Base-by-base conservation (phyloP, 331 rosid genomes). In the Prunus yedoensis region DNA sequence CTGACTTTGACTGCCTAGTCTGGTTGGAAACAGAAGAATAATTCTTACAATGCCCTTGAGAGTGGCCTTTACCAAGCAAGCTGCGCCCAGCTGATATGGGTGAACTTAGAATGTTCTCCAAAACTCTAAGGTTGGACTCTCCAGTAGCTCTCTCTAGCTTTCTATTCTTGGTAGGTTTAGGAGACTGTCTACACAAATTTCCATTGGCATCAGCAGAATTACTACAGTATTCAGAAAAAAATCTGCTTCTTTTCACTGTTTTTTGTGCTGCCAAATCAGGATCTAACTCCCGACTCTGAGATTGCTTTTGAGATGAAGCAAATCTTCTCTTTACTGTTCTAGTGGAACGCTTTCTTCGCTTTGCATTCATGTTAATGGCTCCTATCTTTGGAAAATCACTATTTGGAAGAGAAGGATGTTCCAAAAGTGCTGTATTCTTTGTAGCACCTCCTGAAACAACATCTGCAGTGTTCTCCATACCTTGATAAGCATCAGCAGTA, bases 281-380 rank as follows among this genome's bases (percentile, higher is more conserved):
- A 74, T 74, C 66, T 16, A 81, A 58, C 77, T 78, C 79, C 83
- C 61, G 81, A 74, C 50, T 66, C 15, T 77, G 74, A 77, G 56
- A 51, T 25, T 54, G 71, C 71, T 53, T 75, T 73, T 70, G 15
- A 65, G 70, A 77, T 59, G 79, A 70, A 77, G 69, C 77, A 81
- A 80, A 70, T 58, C 62, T 71, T 73, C 82, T 74, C 57, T 81
- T 69, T 70, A 78, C 73, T 64, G 73, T 81, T 75, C 85, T 79
- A 53, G 82, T 76, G 53, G 89, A 85, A 45, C 71, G 73, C 69
- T 74, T 82, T 82, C 67, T 81, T 57, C 59, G 81, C 72, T 81
- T 78, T 18, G 82, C 71, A 67, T 80, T 81, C 46, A 16, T 68
- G 45, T 62, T 27, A 20, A 32, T 62, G 53, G 76, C 82, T 62